Evolutionary conservation across 2,329 filamentous ascomycete genomes (phyloP), one percentile per base, ranked within the genome.

Genomic region (Cercospora sp.): DNA sequence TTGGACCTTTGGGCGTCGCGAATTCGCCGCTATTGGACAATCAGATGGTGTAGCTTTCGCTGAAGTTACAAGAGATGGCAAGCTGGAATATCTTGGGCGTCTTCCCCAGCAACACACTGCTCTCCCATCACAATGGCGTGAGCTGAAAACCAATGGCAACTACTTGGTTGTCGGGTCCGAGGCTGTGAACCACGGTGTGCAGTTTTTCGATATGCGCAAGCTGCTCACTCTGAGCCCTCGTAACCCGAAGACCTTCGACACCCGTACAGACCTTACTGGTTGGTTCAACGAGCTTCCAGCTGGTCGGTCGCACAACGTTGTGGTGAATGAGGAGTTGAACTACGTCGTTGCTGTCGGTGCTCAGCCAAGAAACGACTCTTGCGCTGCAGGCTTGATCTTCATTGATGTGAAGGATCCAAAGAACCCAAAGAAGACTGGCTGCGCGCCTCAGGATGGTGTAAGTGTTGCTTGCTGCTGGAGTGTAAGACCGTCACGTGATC

Each of bases 121-220:
- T 20, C 77, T 81, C 42, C 80, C 80, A 59, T 81, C 82, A 12
- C 78, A 80, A 33, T 87, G 85, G 85, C 81, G 84, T 60, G 85
- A 87, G 76, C 87, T 87, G 65, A 78, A 81, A 26, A 78, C 75
- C 5, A 80, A 81, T 71, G 81, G 78, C 71, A 65, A 82, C 71
- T 79, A 80, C 69, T 78, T 82, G 73, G 77, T 82, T 68, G 82
- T 83, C 61, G 82, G 82, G 63, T 65, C 73, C 12, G 82, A 84
- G 70, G 83, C 84, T 40, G 72, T 75, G 58, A 76, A 80, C 71
- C 87, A 89, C 76, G 84, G 85, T 36, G 83, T 89, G 58, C 87
- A 89, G 77, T 83, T 89, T 77, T 89, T 89, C 73, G 87, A 89
- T 77, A 83, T 88, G 84, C 83, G 80, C 73, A 88, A 84, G 80